A percentile compares a stretch with the other conserved stretches of the same genome.
Evolutionary conservation across 345 rosid species (phyloP).

Genomic region (Moricandia arvensis): DNA sequence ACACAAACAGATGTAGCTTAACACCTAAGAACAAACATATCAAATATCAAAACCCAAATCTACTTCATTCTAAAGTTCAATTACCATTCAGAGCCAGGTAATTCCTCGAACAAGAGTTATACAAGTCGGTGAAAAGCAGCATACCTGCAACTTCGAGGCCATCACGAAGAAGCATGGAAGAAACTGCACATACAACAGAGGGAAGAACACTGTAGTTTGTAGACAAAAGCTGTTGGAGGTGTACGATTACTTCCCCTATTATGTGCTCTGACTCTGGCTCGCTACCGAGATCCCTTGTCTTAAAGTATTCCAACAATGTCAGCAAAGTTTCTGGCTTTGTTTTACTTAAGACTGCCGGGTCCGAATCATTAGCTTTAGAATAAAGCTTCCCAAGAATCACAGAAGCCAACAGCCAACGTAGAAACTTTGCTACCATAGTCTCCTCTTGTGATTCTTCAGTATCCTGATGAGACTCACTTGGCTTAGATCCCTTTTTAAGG

Average conservation of each 20-base stretch:
- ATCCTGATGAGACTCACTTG: constrained; percentile 29
- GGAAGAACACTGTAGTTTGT: constrained; percentile 46
- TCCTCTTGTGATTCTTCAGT: constrained; percentile 51
- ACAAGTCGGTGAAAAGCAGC: constrained; percentile 21
- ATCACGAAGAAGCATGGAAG: constrained; percentile 48
- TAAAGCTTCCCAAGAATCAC: constrained; percentile 67
- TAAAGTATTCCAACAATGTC: constrained; percentile 44
- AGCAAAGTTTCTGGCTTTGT: constrained; percentile 43
- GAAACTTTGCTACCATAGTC: constrained; percentile 58
- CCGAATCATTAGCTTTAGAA: constrained; percentile 27
- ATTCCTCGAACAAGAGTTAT: not conserved
- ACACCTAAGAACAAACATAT: no score
- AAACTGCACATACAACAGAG: constrained; percentile 67
- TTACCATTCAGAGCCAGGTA: not conserved
- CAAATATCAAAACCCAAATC: constrained; percentile 3
- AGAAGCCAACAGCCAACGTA: constrained; percentile 84
- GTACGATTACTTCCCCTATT: constrained; percentile 51
- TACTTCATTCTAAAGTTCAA: not conserved
- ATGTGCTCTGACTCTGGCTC: constrained; percentile 38
- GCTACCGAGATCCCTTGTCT: constrained; percentile 31
- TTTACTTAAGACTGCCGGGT: constrained; percentile 27
- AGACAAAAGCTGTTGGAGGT: constrained; percentile 65
- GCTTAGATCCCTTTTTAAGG: constrained; percentile 27
- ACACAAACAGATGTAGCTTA: no score
- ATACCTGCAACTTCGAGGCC: constrained; percentile 47